Evolutionary conservation across 164 flowering plant genomes (phyloP).

Genomic region (Chimonanthus salicifolius): DNA sequence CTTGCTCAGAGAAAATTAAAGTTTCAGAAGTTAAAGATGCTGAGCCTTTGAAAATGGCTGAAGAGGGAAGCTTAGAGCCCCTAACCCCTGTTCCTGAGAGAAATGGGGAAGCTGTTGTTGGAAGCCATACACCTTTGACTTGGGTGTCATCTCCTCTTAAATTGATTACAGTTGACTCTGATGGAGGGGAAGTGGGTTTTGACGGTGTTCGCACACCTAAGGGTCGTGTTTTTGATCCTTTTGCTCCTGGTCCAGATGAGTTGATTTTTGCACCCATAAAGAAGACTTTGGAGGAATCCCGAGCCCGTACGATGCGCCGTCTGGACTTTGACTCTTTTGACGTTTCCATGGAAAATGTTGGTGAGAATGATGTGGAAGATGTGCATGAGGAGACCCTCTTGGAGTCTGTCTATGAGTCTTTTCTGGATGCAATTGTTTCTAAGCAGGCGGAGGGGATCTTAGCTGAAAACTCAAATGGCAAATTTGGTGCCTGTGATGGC

Average conservation of each 20-base stretch:
- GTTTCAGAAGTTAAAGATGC: slow-evolving; percentile 7
- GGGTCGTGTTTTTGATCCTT: slow-evolving; percentile 56
- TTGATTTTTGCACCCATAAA: slow-evolving; percentile 47
- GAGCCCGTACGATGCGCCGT: slow-evolving; percentile 25
- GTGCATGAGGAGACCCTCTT: slow-evolving; percentile 39
- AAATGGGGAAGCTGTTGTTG: slow-evolving; percentile 22
- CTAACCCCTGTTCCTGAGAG: slow-evolving; percentile 34
- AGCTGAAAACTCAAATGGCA: slow-evolving; percentile 11
- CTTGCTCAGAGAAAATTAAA: background rate
- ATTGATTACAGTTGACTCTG: slow-evolving; percentile 1
- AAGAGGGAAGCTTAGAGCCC: slow-evolving; percentile 24
- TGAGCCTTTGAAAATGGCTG: slow-evolving; percentile 4
- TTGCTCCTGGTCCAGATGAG: slow-evolving; percentile 65
- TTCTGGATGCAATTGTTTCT: slow-evolving; percentile 40
- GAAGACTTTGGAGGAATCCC: slow-evolving; percentile 24
- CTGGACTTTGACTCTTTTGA: slow-evolving; percentile 30
- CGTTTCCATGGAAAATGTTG: background rate
- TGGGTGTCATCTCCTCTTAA: slow-evolving; percentile 16
- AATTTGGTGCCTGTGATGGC: slow-evolving; percentile 15
- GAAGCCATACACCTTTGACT: slow-evolving; percentile 27
- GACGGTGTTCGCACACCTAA: slow-evolving; percentile 45
- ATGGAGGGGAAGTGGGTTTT: background rate
- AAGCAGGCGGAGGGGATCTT: slow-evolving; percentile 28
- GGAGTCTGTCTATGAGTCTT: slow-evolving; percentile 34
- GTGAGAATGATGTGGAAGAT: slow-evolving; percentile 4